Base-by-base conservation (phyloP, 495 filamentous ascomycete species). In the Aspergillus bridgeri region DNA sequence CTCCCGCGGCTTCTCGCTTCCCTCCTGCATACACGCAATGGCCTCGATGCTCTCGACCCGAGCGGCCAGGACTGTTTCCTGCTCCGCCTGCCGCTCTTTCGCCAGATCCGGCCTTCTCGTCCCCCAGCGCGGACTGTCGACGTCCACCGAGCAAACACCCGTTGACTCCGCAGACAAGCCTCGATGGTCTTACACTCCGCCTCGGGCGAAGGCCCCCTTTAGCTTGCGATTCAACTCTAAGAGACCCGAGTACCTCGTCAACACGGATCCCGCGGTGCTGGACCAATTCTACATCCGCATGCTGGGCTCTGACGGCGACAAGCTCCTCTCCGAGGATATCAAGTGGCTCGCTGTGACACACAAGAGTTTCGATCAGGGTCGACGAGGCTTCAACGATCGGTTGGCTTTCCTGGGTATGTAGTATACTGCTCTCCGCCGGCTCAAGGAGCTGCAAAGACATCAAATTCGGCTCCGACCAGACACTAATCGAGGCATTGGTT, bases 291-390 rank as follows among this genome's bases (percentile, higher is more conserved):
- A 96, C 70, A 77, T 79, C 43, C 76, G 75, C 23, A 69, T 97
- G 56, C 74, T 97, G 52, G 90, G 92, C 20, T 71, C 71, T 53
- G 80, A 82, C 54, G 89, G 90, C 61, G 81, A 86, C 55, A 78
- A 81, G 60, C 64, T 92, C 69, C 79, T 98, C 60, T 86, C 86
- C 33, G 91, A 96, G 3, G 92, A 98, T 74, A 78, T 93, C 62
- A 96, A 97, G 74, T 99, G 93, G 94, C 80, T 97, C 62, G 92
- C 93, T 11, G 83, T 99, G 56, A 99, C 94, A 42, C 94, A 99
- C 72, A 97, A 97, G 85, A 96, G 91, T 73, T 98, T 96, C 70
- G 94, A 98, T 74, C 91, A 97, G 64, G 94, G 91, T 49, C 80
- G 91, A 66, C 86, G 92, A 76, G 92, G 92, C 11, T 96, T 89